Conservation (phyloP, 1,139 yeast genomes). For the Lodderomyces parapsilosis region DNA sequence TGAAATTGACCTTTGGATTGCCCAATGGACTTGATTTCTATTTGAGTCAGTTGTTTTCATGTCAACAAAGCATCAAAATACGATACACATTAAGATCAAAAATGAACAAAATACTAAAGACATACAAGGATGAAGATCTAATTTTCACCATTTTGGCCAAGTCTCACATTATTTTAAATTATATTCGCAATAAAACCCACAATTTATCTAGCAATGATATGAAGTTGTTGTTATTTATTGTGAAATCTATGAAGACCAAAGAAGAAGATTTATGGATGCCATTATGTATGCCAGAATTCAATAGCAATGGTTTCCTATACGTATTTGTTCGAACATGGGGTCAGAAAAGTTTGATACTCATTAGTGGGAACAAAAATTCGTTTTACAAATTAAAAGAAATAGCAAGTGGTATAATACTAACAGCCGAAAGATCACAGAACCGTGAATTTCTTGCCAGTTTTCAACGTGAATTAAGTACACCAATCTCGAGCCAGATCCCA, state of each 20-base stretch:
- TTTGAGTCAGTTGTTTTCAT: constrained; percentile 27
- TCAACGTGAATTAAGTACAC: constrained; percentile 27
- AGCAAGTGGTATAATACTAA: constrained; percentile 51
- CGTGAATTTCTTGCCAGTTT: constrained; percentile 40
- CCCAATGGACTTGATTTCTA: constrained; percentile 24
- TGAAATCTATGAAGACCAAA: constrained; percentile 23
- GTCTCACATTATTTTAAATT: constrained; percentile 26
- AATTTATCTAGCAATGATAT: constrained; percentile 32
- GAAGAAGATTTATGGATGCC: constrained; percentile 90
- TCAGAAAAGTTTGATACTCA: constrained; percentile 59
- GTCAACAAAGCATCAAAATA: constrained; percentile 32
- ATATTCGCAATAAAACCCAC: constrained; percentile 37
- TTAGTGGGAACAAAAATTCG: constrained; percentile 81
- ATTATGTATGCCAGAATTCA: constrained; percentile 86
- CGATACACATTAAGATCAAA: constrained; percentile 35
- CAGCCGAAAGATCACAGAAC: constrained; percentile 26
- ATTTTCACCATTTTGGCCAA: constrained; percentile 32
- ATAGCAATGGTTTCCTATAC: constrained; percentile 82
- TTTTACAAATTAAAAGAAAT: constrained; percentile 72
- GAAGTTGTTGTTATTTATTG: constrained; percentile 27
- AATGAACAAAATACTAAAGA: constrained; percentile 17
- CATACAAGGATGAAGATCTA: constrained; percentile 22
- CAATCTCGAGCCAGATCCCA: constrained; percentile 12
- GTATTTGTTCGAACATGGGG: constrained; percentile 68
- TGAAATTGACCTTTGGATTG: constrained; percentile 45